Conservation (phyloP, 139 green algal genomes). For the Closterium sp. region DNA sequence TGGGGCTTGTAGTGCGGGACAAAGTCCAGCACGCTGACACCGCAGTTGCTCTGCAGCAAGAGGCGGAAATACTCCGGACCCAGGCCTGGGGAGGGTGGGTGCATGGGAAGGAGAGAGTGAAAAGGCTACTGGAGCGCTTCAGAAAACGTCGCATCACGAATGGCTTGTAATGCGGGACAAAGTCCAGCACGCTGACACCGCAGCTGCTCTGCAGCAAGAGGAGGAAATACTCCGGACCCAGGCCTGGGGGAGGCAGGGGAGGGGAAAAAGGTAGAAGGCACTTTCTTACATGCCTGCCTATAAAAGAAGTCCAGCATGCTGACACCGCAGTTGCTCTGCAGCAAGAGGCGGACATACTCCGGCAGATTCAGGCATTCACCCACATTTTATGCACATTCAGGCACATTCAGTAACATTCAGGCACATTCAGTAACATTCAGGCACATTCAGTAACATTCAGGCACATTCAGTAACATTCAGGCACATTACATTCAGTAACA, state of each 20-base stretch:
- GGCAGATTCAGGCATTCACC: too few relatives aligned
- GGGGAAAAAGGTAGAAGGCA: too few relatives aligned
- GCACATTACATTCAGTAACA: too few relatives aligned
- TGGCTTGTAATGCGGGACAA: constrained; percentile 53
- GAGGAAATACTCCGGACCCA: constrained; percentile 68
- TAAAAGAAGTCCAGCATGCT: constrained; percentile 86
- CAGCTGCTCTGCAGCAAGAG: constrained; percentile 63
- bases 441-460: too few relatives aligned
- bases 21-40: constrained; percentile 79
- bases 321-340: constrained; percentile 66
- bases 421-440: too few relatives aligned
- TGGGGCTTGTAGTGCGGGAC: neutral
- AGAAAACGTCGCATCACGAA: neutral
- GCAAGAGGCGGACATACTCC: constrained; percentile 73
- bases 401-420: too few relatives aligned
- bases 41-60: constrained; percentile 67
- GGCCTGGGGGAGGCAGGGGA: neutral
- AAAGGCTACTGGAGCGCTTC: neutral
- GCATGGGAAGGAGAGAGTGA: too few relatives aligned
- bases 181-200: constrained; percentile 72
- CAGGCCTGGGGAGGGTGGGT: constrained; percentile 8
- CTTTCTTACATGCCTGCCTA: too few relatives aligned
- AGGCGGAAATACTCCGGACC: constrained; percentile 71
- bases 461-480: too few relatives aligned
- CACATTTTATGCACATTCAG: too few relatives aligned